These are phyloP conservation scores for Petunia axillaris DNA, from an alignment of 257 asterid species.

Conservation along the genomic window DNA sequence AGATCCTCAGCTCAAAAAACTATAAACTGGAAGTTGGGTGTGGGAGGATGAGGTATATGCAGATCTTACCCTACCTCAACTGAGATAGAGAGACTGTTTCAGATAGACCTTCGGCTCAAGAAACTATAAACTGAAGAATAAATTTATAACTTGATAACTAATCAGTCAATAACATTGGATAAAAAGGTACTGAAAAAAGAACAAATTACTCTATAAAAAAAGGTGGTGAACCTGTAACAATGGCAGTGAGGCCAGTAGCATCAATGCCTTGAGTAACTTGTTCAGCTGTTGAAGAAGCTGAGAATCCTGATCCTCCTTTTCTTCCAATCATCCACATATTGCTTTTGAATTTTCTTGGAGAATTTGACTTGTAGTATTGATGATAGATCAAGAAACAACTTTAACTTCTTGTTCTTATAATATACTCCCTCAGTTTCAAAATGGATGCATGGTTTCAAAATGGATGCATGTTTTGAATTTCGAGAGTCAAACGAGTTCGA, in stretches of 20 bases:
- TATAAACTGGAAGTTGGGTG: no score
- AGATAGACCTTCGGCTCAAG: no score
- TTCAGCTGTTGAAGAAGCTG: slow-evolving; percentile 61
- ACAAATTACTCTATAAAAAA: not conserved
- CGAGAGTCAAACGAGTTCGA: no score
- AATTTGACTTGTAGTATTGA: not conserved
- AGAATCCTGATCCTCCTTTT: slow-evolving; percentile 62
- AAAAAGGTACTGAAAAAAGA: not conserved
- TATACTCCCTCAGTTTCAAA: no score
- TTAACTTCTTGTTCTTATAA: not conserved
- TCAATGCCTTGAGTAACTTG: slow-evolving; percentile 61
- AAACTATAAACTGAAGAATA: not conserved
- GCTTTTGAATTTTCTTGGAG: not conserved
- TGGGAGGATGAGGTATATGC: no score
- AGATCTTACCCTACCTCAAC: no score
- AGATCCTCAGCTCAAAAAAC: no score
- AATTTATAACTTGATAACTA: not conserved
- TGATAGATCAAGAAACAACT: not conserved
- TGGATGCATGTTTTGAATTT: no score
- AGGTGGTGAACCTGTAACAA: slow-evolving; percentile 50
- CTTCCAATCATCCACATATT: slow-evolving; percentile 62
- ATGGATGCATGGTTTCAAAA: no score
- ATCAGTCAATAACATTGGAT: not conserved
- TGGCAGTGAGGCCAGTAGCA: slow-evolving; percentile 64
- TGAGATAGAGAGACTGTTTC: no score